These are phyloP conservation scores for Spizellomyces punctatus DNA, from an alignment of 192 early-diverging fungal species.

Conservation along the genomic window DNA sequence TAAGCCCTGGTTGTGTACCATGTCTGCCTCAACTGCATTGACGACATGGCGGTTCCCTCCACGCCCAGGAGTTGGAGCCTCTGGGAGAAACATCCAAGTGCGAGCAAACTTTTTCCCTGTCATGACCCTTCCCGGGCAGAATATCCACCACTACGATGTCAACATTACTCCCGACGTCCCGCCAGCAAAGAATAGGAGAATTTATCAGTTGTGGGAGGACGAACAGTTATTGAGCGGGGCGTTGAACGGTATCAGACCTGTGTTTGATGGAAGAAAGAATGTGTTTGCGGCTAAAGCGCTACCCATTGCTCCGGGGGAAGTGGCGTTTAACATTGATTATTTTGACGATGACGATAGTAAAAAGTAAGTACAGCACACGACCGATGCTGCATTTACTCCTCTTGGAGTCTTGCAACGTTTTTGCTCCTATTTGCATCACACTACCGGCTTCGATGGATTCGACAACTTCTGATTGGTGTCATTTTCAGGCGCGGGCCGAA, in stretches of 20 bases:
- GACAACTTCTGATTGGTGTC: not conserved
- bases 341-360: constrained; percentile 54
- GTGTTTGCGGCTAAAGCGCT: constrained; percentile 65
- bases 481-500: constrained; percentile 45
- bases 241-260: constrained; percentile 62
- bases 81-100: constrained; percentile 50
- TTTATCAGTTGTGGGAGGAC: constrained; percentile 70
- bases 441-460: not conserved
- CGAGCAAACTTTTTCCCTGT: constrained; percentile 81
- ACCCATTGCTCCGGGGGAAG: constrained; percentile 53
- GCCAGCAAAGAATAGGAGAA: constrained; percentile 68
- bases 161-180: constrained; percentile 78
- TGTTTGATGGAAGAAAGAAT: constrained; percentile 86
- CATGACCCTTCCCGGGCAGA: constrained; percentile 57
- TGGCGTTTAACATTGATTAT: constrained; percentile 62
- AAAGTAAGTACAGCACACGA: not conserved
- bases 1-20: not conserved
- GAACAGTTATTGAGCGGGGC: constrained; percentile 43
- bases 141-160: constrained; percentile 90
- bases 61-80: constrained; percentile 42
- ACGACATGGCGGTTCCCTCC: constrained; percentile 28
- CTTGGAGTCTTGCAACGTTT: not conserved
- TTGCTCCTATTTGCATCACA: not conserved
- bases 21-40: constrained; percentile 1
- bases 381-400: no score